Conservation (phyloP, 257 asterid genomes). For the Solanum dulcamara region DNA sequence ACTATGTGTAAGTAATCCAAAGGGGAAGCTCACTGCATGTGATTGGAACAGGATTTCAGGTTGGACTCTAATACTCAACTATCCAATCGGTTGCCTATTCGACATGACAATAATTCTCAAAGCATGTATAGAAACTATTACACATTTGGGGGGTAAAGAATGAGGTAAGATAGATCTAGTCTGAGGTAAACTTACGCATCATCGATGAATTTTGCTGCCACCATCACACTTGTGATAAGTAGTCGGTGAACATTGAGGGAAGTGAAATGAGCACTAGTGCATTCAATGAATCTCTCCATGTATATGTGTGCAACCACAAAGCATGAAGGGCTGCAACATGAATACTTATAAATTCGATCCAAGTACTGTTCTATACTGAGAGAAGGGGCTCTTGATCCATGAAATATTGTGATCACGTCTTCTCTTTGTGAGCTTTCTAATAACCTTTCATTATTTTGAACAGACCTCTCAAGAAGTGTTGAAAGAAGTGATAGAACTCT, state of each 20-base stretch:
- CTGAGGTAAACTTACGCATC: conserved; percentile 61
- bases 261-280: conserved; percentile 32
- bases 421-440: conserved; percentile 32
- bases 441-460: conserved; percentile 45
- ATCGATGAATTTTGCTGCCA: conserved; percentile 88
- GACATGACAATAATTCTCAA: background rate
- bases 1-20: background rate
- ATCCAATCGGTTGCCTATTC: background rate
- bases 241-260: conserved; percentile 80
- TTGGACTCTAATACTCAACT: background rate
- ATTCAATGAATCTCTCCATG: conserved; percentile 51
- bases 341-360: conserved; percentile 75
- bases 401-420: conserved; percentile 61
- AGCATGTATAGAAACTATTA: background rate
- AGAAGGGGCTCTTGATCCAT: conserved; percentile 73
- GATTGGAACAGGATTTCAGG: background rate
- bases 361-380: conserved; percentile 60
- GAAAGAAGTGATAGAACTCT: conserved; percentile 50
- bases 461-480: conserved; percentile 52
- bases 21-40: background rate
- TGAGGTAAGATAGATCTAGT: background rate
- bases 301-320: conserved; percentile 68
- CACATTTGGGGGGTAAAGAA: background rate
- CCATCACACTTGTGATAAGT: conserved; percentile 79
- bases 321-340: conserved; percentile 93